Evolutionary conservation across 371 early-diverging fungal species (phyloP).

Genomic region (Haplosporangium sp.): DNA sequence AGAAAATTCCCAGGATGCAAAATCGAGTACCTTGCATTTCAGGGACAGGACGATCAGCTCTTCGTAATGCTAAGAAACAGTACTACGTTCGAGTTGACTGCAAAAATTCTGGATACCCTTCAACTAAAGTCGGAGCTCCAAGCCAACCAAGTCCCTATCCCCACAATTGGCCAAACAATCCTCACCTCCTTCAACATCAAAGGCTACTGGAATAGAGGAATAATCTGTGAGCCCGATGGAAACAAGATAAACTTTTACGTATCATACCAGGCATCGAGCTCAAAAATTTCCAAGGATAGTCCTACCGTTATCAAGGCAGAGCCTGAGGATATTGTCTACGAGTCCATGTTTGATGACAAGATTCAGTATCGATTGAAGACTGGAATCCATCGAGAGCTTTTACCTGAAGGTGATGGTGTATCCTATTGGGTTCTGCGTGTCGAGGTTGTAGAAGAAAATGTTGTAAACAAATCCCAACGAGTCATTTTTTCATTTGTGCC

Average conservation of each 20-base stretch:
- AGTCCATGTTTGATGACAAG: slow-evolving; percentile 21
- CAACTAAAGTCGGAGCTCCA: slow-evolving; percentile 42
- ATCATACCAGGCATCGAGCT: slow-evolving; percentile 26
- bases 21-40: slow-evolving; percentile 47
- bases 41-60: slow-evolving; percentile 46
- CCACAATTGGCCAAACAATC: slow-evolving; percentile 30
- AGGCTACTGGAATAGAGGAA: slow-evolving; percentile 37
- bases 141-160: slow-evolving; percentile 42
- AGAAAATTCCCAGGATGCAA: slow-evolving; percentile 54
- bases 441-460: slow-evolving; percentile 36
- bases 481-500: slow-evolving; percentile 52
- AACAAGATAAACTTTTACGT: slow-evolving; percentile 40
- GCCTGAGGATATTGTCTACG: slow-evolving; percentile 26
- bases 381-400: slow-evolving; percentile 29
- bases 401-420: slow-evolving; percentile 50
- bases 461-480: slow-evolving; percentile 5
- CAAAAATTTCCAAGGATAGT: slow-evolving; percentile 24
- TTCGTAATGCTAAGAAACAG: slow-evolving; percentile 44
- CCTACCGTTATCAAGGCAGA: slow-evolving; percentile 21
- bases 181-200: slow-evolving; percentile 32
- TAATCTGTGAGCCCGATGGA: slow-evolving; percentile 42
- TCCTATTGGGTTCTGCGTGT: slow-evolving; percentile 55
- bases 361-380: slow-evolving; percentile 34
- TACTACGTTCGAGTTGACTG: slow-evolving; percentile 31
- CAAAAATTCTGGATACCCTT: slow-evolving; percentile 42